Evolutionary conservation across 2,329 filamentous ascomycete species (phyloP).

Genomic region (Sporothrix pseudoabietina): DNA sequence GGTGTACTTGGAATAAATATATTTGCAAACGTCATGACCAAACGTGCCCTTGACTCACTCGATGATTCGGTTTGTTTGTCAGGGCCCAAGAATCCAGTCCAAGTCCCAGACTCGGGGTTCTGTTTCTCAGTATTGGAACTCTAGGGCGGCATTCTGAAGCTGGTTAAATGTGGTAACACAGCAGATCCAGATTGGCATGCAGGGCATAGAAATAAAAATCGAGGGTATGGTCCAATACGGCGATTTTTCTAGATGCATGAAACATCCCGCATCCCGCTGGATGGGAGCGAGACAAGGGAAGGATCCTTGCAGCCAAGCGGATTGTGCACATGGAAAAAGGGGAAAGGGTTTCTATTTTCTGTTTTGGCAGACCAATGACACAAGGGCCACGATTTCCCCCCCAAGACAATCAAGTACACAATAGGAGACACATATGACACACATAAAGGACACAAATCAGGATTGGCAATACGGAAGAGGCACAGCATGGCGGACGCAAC

Average conservation of each 20-base stretch:
- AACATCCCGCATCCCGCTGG: not conserved
- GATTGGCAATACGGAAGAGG: not conserved
- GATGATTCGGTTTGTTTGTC: not conserved
- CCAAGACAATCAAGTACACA: not conserved
- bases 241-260: not conserved
- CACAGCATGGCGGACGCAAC: slow-evolving; percentile 5
- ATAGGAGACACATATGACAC: no score
- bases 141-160: not conserved
- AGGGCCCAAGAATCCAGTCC: not conserved
- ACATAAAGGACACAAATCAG: not conserved
- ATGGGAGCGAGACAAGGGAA: not conserved
- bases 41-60: not conserved
- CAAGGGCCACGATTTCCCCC: not conserved
- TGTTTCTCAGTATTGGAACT: not conserved
- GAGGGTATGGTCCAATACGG: not conserved
- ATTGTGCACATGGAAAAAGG: not conserved
- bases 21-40: not conserved
- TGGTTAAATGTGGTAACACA: slow-evolving; percentile 14
- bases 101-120: no score
- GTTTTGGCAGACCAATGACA: not conserved
- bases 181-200: not conserved
- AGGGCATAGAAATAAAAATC: not conserved
- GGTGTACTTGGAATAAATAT: no score
- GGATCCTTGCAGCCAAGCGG: not conserved
- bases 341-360: not conserved